Evolutionary conservation across 306 rosid species (phyloP).

Genomic region (Cicer arietinum): DNA sequence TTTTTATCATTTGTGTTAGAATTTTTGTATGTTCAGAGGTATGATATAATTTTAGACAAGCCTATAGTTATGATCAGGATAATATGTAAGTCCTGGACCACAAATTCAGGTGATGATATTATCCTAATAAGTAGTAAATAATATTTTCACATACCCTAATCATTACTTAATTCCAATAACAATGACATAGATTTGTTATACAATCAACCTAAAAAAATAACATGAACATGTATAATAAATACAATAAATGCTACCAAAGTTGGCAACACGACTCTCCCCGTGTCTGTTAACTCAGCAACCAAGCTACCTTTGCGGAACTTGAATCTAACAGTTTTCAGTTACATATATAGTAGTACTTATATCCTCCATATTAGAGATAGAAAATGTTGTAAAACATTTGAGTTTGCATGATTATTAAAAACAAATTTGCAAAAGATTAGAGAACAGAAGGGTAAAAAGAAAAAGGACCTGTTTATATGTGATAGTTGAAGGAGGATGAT

Average conservation of each 20-base stretch:
- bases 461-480: conserved; percentile 64
- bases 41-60: background rate
- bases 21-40: background rate
- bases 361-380: conserved; percentile 6
- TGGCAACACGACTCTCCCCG: no score
- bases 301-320: no score
- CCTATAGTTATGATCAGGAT: background rate
- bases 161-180: conserved; percentile 12
- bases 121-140: background rate
- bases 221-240: no score
- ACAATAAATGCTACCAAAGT: no score
- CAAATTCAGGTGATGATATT: background rate
- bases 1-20: background rate
- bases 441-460: background rate
- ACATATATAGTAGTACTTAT: background rate
- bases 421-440: conserved; percentile 8
- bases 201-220: conserved; percentile 3
- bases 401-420: background rate
- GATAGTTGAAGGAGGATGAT: conserved; percentile 79
- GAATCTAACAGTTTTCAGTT: no score
- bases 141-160: background rate
- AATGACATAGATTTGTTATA: background rate
- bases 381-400: conserved; percentile 24
- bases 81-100: background rate
- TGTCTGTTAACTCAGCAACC: no score